Evolutionary conservation across 2,329 filamentous ascomycete genomes (phyloP), one percentile per base, ranked within the genome.

Genomic region (Endoconidiophora polonica): DNA sequence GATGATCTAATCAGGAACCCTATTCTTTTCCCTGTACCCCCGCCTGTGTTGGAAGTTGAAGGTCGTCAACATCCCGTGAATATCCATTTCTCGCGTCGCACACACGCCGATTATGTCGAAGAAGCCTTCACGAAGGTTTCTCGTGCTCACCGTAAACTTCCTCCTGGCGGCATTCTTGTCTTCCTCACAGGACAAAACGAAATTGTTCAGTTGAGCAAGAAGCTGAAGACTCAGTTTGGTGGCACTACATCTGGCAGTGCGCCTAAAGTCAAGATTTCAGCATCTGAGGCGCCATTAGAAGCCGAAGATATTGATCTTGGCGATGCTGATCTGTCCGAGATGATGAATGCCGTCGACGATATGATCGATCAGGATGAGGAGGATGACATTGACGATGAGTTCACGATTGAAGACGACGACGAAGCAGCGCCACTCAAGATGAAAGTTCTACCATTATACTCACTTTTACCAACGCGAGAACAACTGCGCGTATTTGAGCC

Each of bases 101-200:
- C 91, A 3, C 75, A 82, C 41, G 74, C 81, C 55, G 88, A 96
- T 62, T 98, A 94, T 58, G 77, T 94, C 1, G 86, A 94, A 48
- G 91, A 96, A 59, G 82, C 81, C 10, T 94, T 87, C 62, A 76
- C 75, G 48, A 98, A 96, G 63, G 80, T 98, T 39, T 81, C 78
- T 56, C 79, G 80, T 60, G 91, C 88, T 1, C 91, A 98, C 63
- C 78, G 77, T 54, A 94, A 95, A 61, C 72, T 98, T 5, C 91
- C 91, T 2, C 79, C 83, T 0, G 91, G 91, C 7, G 86, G 84
- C 6, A 91, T 98, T 61, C 73, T 98, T 20, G 86, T 96, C 0
- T 98, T 98, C 59, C 66, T 98, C 48, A 98, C 91, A 0, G 88
- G 91, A 0, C 86, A 94, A 57, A 86, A 86, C 56, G 93, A 98